Base-by-base conservation (phyloP, 371 early-diverging fungal genomes). In the Parasitella parasitica region DNA sequence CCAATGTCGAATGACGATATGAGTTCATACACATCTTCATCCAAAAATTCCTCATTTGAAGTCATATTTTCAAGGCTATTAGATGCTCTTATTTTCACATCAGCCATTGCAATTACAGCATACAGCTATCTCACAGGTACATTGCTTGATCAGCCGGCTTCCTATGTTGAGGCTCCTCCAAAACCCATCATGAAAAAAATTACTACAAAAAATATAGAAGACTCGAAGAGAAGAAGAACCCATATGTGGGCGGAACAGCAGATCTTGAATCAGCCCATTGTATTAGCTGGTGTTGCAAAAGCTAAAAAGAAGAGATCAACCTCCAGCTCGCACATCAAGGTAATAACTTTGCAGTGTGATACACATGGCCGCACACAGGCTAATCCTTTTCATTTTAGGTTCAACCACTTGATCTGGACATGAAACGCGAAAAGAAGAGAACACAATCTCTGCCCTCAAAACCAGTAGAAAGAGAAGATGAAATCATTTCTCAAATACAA, bases 51-150 rank as follows among this genome's bases (percentile, higher is more conserved):
- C 16, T 61, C 66, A 2, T 61, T 73, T 61, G 73, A 76, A 58
- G 50, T 65, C 15, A 36, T 77, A 12, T 68, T 77, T 52, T 61
- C 70, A 26, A 69, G 66, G 55, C 38, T 77, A 26, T 52, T 76
- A n/a, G 79, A 78, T 64, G 70, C 64, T 15, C 52, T 78, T n/a
- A 71, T 78, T 28, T 78, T 78, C 43, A 78, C 79, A 2, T 78
- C 76, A 8, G 79, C 79, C 38, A 72, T 78, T 43, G 74, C 72
- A 12, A 73, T 78, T 46, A 76, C 79, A 12, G 72, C 74, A 3
- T 73, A 73, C 35, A 71, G 67, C 49, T 78, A 78, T 57, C 57
- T 71, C 30, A 74, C 69, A 6, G 79, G 79, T 18, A 59, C 65
- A 18, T 36, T 78, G 20, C 50, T 69, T 34, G 36, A 36, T 24